Conservation (phyloP, 1,284 basidiomycete species). For the Phylloporus sp. region DNA sequence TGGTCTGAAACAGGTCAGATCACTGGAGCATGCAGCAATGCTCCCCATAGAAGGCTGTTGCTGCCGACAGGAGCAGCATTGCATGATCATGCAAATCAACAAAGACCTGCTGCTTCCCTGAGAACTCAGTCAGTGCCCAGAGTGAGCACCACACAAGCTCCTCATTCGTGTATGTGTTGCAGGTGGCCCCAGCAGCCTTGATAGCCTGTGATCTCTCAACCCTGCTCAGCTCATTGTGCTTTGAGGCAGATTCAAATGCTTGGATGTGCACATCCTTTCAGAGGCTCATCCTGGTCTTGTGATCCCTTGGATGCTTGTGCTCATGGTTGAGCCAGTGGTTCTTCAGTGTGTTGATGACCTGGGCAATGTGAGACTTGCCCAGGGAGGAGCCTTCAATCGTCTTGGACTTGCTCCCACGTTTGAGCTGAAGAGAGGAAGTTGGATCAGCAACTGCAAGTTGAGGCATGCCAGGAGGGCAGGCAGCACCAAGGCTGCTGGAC, state of each 20-base stretch:
- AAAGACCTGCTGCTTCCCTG: not conserved
- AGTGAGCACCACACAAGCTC: slow-evolving; percentile 15
- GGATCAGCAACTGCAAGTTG: no score
- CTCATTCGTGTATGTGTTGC: slow-evolving; percentile 20
- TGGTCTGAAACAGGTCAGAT: not conserved
- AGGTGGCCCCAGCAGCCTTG: slow-evolving; percentile 26
- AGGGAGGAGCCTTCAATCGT: slow-evolving; percentile 12
- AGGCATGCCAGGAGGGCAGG: no score
- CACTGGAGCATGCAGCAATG: not conserved
- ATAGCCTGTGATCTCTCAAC: slow-evolving; percentile 16
- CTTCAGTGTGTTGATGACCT: slow-evolving; percentile 21
- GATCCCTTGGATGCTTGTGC: slow-evolving; percentile 11
- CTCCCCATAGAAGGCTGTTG: no score
- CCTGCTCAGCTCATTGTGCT: slow-evolving; percentile 20
- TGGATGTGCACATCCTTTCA: slow-evolving; percentile 11
- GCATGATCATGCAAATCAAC: slow-evolving; percentile 44
- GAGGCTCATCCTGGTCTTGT: slow-evolving; percentile 11
- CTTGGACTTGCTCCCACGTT: slow-evolving; percentile 9
- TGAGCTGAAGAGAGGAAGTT: not conserved
- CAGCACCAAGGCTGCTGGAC: not conserved
- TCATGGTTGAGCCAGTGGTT: slow-evolving; percentile 10
- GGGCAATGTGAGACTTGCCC: slow-evolving; percentile 15
- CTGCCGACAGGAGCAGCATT: no score
- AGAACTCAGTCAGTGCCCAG: slow-evolving; percentile 11
- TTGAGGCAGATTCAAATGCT: slow-evolving; percentile 14